A percentile compares a stretch with the other conserved stretches of the same genome.
These are phyloP conservation scores for Colletotrichum sp. DNA, from an alignment of 2,329 filamentous ascomycete genomes.

Conservation along the genomic window DNA sequence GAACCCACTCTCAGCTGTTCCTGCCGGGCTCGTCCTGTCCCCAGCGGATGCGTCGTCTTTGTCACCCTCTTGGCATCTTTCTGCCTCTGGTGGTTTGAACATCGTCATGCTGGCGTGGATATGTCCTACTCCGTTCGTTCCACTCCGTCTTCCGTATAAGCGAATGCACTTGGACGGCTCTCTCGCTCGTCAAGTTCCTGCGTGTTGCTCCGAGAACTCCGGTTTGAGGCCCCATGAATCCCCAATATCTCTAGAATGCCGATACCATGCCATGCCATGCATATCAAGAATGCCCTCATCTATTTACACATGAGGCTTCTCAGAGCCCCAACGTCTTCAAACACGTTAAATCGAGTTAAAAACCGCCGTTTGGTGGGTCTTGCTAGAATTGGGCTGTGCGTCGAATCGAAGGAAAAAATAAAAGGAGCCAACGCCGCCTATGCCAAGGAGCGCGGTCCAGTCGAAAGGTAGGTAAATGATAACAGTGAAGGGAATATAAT, in stretches of 20 bases:
- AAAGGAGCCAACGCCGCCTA: constrained; percentile 1
- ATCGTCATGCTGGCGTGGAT: constrained; percentile 16
- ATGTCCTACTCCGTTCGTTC: constrained; percentile 16
- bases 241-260: constrained; percentile 51
- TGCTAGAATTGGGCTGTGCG: constrained; percentile 24
- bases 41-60: constrained; percentile 21
- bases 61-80: constrained; percentile 23
- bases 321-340: constrained; percentile 34
- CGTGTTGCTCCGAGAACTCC: constrained; percentile 54
- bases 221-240: constrained; percentile 40
- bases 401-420: constrained; percentile 27
- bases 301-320: constrained; percentile 49
- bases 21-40: constrained; percentile 16
- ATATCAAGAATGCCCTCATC: constrained; percentile 54
- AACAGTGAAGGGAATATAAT: constrained; percentile 24
- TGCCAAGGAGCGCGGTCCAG: neutral
- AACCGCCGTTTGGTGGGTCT: constrained; percentile 22
- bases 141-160: constrained; percentile 39
- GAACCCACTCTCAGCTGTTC: constrained; percentile 10
- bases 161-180: constrained; percentile 42
- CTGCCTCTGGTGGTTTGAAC: constrained; percentile 12
- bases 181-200: constrained; percentile 32
- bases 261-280: constrained; percentile 54
- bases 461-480: neutral
- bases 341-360: constrained; percentile 22